Conservation (phyloP, 2,329 filamentous ascomycete genomes). For the Botrytis deweyae region DNA sequence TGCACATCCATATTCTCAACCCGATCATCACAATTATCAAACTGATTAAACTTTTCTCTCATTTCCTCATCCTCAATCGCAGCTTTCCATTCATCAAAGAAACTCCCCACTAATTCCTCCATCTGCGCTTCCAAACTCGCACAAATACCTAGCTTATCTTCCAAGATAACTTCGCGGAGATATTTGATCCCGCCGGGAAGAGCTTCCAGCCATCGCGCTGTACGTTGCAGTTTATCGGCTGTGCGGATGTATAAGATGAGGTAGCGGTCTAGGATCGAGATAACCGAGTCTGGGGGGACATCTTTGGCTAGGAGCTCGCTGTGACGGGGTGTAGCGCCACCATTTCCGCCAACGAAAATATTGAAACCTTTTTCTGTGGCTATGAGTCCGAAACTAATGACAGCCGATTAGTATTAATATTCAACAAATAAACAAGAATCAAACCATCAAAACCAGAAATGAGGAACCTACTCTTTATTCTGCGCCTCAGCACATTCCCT, state of each 20-base stretch:
- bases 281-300: constrained; percentile 76
- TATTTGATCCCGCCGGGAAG: constrained; percentile 83
- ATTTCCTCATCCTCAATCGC: constrained; percentile 69
- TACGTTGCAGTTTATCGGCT: constrained; percentile 85
- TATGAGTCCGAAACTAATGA: constrained; percentile 74
- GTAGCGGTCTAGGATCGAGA: constrained; percentile 83
- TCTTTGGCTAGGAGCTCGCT: constrained; percentile 83
- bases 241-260: constrained; percentile 93
- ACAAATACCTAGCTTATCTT: constrained; percentile 84
- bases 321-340: constrained; percentile 80
- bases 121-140: constrained; percentile 84
- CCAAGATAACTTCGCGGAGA: constrained; percentile 75
- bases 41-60: constrained; percentile 72
- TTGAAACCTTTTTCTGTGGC: constrained; percentile 93
- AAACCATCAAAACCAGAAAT: not conserved
- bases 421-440: not conserved
- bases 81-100: constrained; percentile 91
- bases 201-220: constrained; percentile 82
- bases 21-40: constrained; percentile 76
- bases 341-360: constrained; percentile 86
- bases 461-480: constrained; percentile 71
- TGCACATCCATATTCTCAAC: constrained; percentile 69
- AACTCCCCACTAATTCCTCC: constrained; percentile 77
- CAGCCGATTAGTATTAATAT: constrained; percentile 19
- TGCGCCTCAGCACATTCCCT: constrained; percentile 90